Conservation (phyloP, 805 yeast species). For the Candida berthetii region DNA sequence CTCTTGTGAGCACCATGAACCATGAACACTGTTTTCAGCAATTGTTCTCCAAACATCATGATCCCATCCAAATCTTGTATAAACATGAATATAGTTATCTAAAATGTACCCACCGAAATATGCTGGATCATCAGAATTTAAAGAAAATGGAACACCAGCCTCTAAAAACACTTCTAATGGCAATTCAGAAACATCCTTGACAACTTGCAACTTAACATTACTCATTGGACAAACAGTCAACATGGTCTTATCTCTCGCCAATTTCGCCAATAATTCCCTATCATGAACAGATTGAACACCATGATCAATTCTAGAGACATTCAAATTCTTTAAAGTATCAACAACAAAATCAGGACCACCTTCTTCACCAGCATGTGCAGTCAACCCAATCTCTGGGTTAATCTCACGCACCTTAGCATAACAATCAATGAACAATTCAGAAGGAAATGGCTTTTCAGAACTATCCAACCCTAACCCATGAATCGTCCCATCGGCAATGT, state of each 20-base stretch:
- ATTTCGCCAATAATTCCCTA: conserved; percentile 44
- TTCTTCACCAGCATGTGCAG: conserved; percentile 91
- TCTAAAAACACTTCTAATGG: conserved; percentile 62
- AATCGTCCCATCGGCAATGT: conserved; percentile 50
- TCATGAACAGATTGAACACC: conserved; percentile 64
- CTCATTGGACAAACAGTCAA: conserved; percentile 75
- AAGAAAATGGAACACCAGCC: conserved; percentile 59
- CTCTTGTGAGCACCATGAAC: conserved; percentile 69
- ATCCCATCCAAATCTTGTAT: conserved; percentile 57
- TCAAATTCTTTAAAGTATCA: conserved; percentile 50
- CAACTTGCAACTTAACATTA: conserved; percentile 71
- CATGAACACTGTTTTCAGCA: conserved; percentile 60
- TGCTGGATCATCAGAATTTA: conserved; percentile 78
- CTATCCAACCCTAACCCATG: conserved; percentile 83
- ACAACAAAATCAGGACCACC: conserved; percentile 68
- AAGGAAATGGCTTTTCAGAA: conserved; percentile 74
- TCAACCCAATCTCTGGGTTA: conserved; percentile 51
- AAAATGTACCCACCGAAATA: conserved; percentile 82
- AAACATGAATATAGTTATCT: conserved; percentile 67
- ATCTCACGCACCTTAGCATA: conserved; percentile 41
- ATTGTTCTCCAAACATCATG: conserved; percentile 55
- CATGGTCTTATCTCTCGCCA: conserved; percentile 50
- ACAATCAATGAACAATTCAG: conserved; percentile 60
- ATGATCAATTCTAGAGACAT: conserved; percentile 72
- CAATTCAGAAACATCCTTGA: conserved; percentile 56